phyloP scores from a whole-genome alignment of 352 stramenopile genomes.

The Globisporangium carolinianum region DNA sequence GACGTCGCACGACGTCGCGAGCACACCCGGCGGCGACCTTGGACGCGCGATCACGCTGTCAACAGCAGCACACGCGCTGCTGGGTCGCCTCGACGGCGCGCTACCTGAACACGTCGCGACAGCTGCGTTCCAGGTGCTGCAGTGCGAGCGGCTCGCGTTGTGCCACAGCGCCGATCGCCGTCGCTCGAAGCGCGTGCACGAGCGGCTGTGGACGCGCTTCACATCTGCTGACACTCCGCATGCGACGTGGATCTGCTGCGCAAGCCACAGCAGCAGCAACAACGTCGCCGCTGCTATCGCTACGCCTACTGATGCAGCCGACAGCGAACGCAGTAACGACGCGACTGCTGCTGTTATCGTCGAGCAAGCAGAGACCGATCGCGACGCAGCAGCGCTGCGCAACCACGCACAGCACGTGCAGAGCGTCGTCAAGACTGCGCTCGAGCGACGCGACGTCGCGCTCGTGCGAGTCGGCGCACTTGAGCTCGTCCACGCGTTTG shows the following conservation, averaged over 20 bases:
- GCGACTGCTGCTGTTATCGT: conserved; percentile 9
- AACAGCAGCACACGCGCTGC: conserved; percentile 15
- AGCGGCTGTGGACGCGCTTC: conserved; percentile 46
- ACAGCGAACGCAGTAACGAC: conserved; percentile 6
- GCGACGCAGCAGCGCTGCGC: conserved; percentile 21
- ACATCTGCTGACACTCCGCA: conserved; percentile 22
- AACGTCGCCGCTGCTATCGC: background rate
- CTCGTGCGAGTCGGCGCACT: conserved; percentile 38
- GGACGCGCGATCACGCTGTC: conserved; percentile 24
- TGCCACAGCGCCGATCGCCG: conserved; percentile 26
- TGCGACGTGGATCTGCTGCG: conserved; percentile 45
- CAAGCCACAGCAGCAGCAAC: conserved; percentile 6
- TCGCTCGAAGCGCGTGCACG: conserved; percentile 14
- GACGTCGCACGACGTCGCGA: conserved; percentile 21
- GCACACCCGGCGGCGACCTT: conserved; percentile 14
- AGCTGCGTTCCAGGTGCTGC: conserved; percentile 22
- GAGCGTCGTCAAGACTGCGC: conserved; percentile 30
- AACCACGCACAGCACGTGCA: conserved; percentile 18
- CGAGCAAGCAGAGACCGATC: conserved; percentile 10
- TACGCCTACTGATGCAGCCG: conserved; percentile 5
- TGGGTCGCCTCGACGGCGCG: conserved; percentile 4
- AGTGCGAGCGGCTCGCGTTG: conserved; percentile 35
- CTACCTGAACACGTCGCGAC: conserved; percentile 18
- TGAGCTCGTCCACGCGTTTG: conserved; percentile 50
- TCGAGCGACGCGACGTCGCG: conserved; percentile 34